These are phyloP conservation scores for Suillus cothurnatus DNA, from an alignment of 768 basidiomycete species.

Conservation along the genomic window DNA sequence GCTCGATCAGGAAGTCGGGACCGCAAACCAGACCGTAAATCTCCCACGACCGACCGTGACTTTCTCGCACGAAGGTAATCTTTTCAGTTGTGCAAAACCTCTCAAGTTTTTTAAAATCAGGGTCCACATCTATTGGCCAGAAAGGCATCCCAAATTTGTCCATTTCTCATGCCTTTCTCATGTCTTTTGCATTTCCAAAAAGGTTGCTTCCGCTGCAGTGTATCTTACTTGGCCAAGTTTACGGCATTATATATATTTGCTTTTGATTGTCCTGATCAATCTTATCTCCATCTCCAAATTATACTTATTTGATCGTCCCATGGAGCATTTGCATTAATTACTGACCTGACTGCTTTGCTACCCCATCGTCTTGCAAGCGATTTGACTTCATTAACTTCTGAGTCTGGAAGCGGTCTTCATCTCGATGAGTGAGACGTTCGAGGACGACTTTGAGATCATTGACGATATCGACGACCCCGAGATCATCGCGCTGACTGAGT, in stretches of 20 bases:
- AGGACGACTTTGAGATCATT: conserved; percentile 16
- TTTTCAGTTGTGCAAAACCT: too few species aligned
- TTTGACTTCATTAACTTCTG: neutral
- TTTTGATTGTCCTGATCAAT: neutral
- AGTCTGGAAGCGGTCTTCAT: neutral
- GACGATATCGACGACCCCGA: conserved; percentile 36
- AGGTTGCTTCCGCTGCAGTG: too few species aligned
- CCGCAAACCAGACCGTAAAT: too few species aligned
- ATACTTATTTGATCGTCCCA: neutral
- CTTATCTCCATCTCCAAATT: neutral
- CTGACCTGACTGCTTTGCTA: neutral
- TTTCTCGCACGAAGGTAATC: too few species aligned
- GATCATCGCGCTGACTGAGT: conserved; percentile 47
- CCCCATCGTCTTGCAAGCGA: neutral
- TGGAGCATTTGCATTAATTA: neutral
- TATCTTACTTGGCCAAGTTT: too few species aligned
- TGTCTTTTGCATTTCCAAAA: too few species aligned
- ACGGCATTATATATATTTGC: neutral
- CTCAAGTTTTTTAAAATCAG: too few species aligned
- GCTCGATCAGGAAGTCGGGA: too few species aligned
- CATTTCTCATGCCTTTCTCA: too few species aligned
- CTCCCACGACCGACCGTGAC: too few species aligned
- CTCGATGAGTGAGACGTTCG: conserved; percentile 4
- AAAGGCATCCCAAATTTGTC: too few species aligned
- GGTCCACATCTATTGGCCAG: too few species aligned